Base-by-base conservation (phyloP, 2,329 filamentous ascomycete species). In the Chaetothyriales sp. region DNA sequence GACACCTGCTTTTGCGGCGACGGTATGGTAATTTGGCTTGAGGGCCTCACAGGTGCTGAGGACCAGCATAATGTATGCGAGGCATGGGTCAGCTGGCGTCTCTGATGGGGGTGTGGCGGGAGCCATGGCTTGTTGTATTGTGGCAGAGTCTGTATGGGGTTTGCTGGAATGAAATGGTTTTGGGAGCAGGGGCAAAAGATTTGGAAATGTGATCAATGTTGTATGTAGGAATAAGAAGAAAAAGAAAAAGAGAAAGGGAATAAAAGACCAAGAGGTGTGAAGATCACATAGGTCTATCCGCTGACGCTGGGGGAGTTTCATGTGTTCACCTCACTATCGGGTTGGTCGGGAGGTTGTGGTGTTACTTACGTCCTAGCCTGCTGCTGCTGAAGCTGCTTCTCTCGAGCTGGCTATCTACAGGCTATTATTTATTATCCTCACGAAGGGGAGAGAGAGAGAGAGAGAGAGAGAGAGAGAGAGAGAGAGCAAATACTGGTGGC, bases 231-330 rank as follows among this genome's bases (percentile, higher is more conserved):
- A 39, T 15, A 32, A 32, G 51, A 54, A 49, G 46, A 46, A 48
- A 46, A 39, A 47, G 48, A 59, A 43, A 51, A n/a, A 28, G 47
- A 25, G 39, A 39, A 18, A 54, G 36, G 46, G 46, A 20, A 55
- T 45, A 32, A 51, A 46, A 48, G 50, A 10, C 10, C 2, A 32
- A 51, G 43, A 48, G 50, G 10, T 28, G 9, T 9, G 4, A 28
- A 28, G 4, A 32, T 32, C 12, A 32, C 9, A 32, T 32, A 32
- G n/a, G n/a, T n/a, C n/a, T n/a, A n/a, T n/a, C n/a, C n/a, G n/a
- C n/a, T 32, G 2, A 32, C 3, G 9, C 8, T 2, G 28, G 2
- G 28, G 28, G 8, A 9, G 28, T 2, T 9, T 39, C 32, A 15
- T 39, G 32, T 39, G 12, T 39, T 15, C 7, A 39, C 32, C 32